phyloP scores from a whole-genome alignment of 305 asterid genomes.

The Solanum hybrid region DNA sequence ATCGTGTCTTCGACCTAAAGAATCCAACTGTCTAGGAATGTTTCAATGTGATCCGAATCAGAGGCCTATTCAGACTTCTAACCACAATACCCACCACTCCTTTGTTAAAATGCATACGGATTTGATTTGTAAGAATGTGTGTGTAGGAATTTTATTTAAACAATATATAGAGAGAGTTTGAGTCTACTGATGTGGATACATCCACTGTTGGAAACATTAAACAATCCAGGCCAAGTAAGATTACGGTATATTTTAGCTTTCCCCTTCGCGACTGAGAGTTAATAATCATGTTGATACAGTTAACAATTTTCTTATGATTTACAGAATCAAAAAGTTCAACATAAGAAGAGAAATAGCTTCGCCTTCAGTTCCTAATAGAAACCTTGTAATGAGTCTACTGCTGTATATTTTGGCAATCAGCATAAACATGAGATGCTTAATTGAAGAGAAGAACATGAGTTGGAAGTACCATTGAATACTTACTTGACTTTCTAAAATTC shows the following conservation, averaged over 20 bases:
- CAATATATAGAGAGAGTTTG: neutral
- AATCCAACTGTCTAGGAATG: neutral
- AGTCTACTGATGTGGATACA: neutral
- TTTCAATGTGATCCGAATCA: neutral
- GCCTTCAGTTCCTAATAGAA: neutral
- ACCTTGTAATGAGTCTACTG: neutral
- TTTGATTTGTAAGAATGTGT: neutral
- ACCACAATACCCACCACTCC: neutral
- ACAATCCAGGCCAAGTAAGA: neutral
- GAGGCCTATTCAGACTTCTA: neutral
- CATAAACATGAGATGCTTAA: neutral
- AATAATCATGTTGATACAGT: neutral
- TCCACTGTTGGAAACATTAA: neutral
- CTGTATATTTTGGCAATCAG: neutral
- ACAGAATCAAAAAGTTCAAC: neutral
- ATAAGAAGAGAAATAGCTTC: neutral
- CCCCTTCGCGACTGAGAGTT: neutral
- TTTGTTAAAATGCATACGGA: neutral
- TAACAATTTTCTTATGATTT: neutral
- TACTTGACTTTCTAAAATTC: slow-evolving; percentile 94
- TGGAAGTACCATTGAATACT: slow-evolving; percentile 16
- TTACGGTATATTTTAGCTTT: neutral
- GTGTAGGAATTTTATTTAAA: neutral
- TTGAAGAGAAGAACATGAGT: neutral
- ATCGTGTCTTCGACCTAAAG: neutral